A percentile compares a stretch with the other conserved stretches of the same genome.
phyloP scores from a whole-genome alignment of 495 filamentous ascomycete genomes.

The Pseudomonodictys pantanalensis region DNA sequence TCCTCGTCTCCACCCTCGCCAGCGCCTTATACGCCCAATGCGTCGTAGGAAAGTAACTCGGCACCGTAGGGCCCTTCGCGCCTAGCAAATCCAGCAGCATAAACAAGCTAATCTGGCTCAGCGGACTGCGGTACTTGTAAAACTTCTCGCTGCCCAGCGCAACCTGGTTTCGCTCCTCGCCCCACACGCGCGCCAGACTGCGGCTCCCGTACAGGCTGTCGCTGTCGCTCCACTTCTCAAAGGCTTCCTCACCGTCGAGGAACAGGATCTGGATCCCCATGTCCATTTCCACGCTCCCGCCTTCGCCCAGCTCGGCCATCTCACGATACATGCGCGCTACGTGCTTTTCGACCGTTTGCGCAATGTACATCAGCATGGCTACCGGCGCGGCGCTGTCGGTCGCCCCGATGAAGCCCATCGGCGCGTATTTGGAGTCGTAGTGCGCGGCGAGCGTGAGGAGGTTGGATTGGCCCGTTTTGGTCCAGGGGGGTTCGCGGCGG shows the following conservation, averaged over 20 bases:
- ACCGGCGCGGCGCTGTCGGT: slow-evolving; percentile 92
- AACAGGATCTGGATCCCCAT: slow-evolving; percentile 86
- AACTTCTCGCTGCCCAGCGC: slow-evolving; percentile 47
- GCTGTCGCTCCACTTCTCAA: slow-evolving; percentile 67
- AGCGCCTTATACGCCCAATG: slow-evolving; percentile 89
- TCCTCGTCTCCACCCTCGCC: slow-evolving; percentile 63
- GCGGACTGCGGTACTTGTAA: slow-evolving; percentile 67
- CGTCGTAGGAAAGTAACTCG: slow-evolving; percentile 79
- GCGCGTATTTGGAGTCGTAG: slow-evolving; percentile 82
- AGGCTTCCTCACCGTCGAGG: slow-evolving; percentile 93
- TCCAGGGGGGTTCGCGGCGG: slow-evolving; percentile 86
- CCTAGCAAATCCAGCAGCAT: slow-evolving; percentile 92
- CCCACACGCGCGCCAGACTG: slow-evolving; percentile 74
- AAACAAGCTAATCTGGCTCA: slow-evolving; percentile 81
- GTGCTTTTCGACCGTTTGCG: slow-evolving; percentile 72
- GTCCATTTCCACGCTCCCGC: slow-evolving; percentile 50
- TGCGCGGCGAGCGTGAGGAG: slow-evolving; percentile 86
- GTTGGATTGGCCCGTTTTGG: slow-evolving; percentile 66
- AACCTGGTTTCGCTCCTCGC: slow-evolving; percentile 57
- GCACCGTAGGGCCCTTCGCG: slow-evolving; percentile 62
- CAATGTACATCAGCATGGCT: slow-evolving; percentile 85
- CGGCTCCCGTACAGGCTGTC: slow-evolving; percentile 81
- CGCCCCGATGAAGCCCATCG: slow-evolving; percentile 88
- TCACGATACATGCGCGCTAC: slow-evolving; percentile 76
- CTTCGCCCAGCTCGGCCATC: slow-evolving; percentile 59